Evolutionary conservation across 192 early-diverging fungal genomes (phyloP).

Genomic region (Coemansia sp.): DNA sequence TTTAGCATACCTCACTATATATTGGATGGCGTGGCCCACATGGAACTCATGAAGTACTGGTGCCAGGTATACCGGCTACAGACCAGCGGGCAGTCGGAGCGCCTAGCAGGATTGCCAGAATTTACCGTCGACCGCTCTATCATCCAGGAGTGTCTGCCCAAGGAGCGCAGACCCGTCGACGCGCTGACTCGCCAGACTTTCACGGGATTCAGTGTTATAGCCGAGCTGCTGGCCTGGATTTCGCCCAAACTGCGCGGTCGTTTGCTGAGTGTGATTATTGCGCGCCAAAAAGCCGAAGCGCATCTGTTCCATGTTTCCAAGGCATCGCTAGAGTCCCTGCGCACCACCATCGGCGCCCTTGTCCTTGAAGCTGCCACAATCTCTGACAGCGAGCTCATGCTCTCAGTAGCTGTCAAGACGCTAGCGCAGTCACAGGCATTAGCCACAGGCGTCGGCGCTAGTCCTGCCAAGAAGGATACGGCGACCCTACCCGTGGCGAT

Average conservation of each 20-base stretch:
- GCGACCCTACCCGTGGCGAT: slow-evolving; percentile 19
- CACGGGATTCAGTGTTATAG: slow-evolving; percentile 16
- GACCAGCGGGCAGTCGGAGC: not conserved
- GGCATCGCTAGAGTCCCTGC: slow-evolving; percentile 21
- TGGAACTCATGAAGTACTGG: slow-evolving; percentile 41
- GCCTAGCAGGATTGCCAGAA: slow-evolving; percentile 10
- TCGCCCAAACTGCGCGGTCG: slow-evolving; percentile 36
- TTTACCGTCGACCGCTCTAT: slow-evolving; percentile 22
- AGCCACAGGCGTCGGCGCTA: not conserved
- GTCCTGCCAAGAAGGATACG: not conserved
- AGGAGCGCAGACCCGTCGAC: slow-evolving; percentile 32
- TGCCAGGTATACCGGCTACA: slow-evolving; percentile 27
- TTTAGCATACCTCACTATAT: slow-evolving; percentile 45
- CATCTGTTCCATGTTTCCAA: slow-evolving; percentile 45
- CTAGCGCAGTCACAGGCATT: slow-evolving; percentile 32
- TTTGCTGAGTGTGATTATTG: slow-evolving; percentile 24
- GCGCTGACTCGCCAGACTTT: slow-evolving; percentile 13
- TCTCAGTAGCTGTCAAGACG: slow-evolving; percentile 27
- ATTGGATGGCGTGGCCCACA: slow-evolving; percentile 30
- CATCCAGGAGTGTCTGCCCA: slow-evolving; percentile 13
- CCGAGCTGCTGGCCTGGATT: slow-evolving; percentile 44
- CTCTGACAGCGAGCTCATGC: slow-evolving; percentile 26
- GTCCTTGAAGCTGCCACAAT: slow-evolving; percentile 12
- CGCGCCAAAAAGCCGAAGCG: slow-evolving; percentile 33
- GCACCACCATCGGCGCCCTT: slow-evolving; percentile 11